These are phyloP conservation scores for Mycena haematopus DNA, from an alignment of 768 basidiomycete genomes.

Conservation along the genomic window DNA sequence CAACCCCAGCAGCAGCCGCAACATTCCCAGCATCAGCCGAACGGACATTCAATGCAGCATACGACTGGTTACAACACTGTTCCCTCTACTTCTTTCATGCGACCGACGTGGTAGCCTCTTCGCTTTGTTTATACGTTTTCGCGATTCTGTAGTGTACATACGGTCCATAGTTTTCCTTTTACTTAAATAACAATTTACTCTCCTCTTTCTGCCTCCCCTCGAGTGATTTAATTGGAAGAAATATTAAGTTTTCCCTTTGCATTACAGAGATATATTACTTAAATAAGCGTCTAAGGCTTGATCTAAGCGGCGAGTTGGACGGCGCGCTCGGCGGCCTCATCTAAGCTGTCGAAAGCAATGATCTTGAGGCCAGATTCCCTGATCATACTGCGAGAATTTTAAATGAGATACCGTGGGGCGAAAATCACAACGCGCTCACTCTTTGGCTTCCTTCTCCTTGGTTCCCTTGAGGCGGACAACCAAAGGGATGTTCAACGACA, in stretches of 20 bases:
- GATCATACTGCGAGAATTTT: conserved; percentile 74
- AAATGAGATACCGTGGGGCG: conserved; percentile 24
- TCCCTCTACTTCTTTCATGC: conserved; percentile 49
- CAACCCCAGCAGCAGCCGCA: conserved; percentile 38
- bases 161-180: conserved; percentile 41
- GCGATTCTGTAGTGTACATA: conserved; percentile 44
- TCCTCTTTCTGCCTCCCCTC: conserved; percentile 2
- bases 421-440: conserved; percentile 56
- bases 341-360: conserved; percentile 89
- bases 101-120: conserved; percentile 53
- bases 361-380: conserved; percentile 91
- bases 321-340: conserved; percentile 87
- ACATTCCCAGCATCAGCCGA: conserved; percentile 38
- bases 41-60: conserved; percentile 44
- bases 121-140: conserved; percentile 30
- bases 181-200: conserved; percentile 24
- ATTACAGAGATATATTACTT: conserved; percentile 11
- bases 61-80: conserved; percentile 47
- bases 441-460: conserved; percentile 94
- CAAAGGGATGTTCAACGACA: conserved; percentile 83
- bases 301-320: conserved; percentile 64
- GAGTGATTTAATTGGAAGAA: background rate
- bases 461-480: conserved; percentile 97
- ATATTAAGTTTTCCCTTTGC: conserved; percentile 27
- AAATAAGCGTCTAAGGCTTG: conserved; percentile 17